phyloP scores from a whole-genome alignment of 2,329 filamentous ascomycete genomes.

The Aspergillus fumigatiaffinis region DNA sequence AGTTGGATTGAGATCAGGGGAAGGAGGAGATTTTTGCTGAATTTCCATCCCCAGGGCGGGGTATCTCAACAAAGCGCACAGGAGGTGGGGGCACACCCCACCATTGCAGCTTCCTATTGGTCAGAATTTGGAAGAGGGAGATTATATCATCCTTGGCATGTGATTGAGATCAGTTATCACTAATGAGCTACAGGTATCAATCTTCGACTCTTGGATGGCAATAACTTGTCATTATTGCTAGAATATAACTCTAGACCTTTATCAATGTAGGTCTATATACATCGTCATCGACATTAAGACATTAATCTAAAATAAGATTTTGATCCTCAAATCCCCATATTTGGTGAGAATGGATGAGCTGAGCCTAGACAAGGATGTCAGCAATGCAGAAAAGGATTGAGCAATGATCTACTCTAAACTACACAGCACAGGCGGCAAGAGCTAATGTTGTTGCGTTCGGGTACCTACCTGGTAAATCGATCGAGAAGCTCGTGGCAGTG shows the following conservation, averaged over 20 bases:
- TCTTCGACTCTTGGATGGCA: not conserved
- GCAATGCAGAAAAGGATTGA: not conserved
- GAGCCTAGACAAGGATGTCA: not conserved
- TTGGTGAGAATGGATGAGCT: not conserved
- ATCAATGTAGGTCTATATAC: not conserved
- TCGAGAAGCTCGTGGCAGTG: not conserved
- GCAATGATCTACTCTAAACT: not conserved
- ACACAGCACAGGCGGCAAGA: not conserved
- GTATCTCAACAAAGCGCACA: not conserved
- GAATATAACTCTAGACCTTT: too few species aligned
- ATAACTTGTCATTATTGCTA: not conserved
- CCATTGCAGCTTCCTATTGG: not conserved
- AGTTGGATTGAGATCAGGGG: not conserved
- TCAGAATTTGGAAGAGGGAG: not conserved
- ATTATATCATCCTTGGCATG: not conserved
- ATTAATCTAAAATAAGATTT: not conserved
- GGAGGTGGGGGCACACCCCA: not conserved
- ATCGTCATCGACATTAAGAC: not conserved
- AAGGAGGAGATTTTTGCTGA: not conserved
- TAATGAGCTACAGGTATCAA: too few species aligned
- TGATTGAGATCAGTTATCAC: not conserved
- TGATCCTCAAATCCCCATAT: not conserved
- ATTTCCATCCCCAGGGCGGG: not conserved
- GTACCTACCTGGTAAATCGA: not conserved
- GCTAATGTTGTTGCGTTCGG: not conserved